These are phyloP conservation scores for Wickerhamomyces bovis DNA, from an alignment of 805 yeast species.

Conservation along the genomic window DNA sequence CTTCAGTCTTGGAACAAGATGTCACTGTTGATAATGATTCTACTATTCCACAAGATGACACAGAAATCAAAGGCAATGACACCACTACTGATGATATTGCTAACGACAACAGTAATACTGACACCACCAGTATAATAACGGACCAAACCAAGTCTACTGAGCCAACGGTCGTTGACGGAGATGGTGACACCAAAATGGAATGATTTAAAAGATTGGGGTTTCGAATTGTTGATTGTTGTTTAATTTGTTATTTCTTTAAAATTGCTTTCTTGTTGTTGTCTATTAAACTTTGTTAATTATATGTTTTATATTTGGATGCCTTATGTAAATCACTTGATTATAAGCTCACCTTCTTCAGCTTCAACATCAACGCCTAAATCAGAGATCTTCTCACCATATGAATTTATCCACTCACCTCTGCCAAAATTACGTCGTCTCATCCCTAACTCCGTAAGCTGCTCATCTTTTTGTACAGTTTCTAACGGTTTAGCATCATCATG, in stretches of 20 bases:
- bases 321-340: neutral
- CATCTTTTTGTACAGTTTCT: slow-evolving; percentile 6
- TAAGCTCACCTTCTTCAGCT: neutral
- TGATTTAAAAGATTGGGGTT: slow-evolving; percentile 3
- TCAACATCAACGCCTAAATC: slow-evolving; percentile 83
- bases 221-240: neutral
- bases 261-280: neutral
- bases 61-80: slow-evolving; percentile 32
- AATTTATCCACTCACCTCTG: slow-evolving; percentile 61
- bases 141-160: slow-evolving; percentile 9
- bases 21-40: slow-evolving; percentile 40
- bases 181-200: slow-evolving; percentile 29
- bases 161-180: slow-evolving; percentile 18
- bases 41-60: slow-evolving; percentile 45
- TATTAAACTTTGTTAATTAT: neutral
- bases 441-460: neutral
- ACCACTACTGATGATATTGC: slow-evolving; percentile 42
- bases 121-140: slow-evolving; percentile 14
- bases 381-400: slow-evolving; percentile 73
- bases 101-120: slow-evolving; percentile 19
- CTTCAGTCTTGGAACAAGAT: slow-evolving; percentile 23
- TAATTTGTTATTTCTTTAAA: neutral
- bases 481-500: slow-evolving; percentile 27
- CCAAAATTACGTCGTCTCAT: neutral
- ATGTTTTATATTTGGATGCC: neutral